Evolutionary conservation across 2,329 filamentous ascomycete genomes (phyloP).

Genomic region (Diplodia intermedia): DNA sequence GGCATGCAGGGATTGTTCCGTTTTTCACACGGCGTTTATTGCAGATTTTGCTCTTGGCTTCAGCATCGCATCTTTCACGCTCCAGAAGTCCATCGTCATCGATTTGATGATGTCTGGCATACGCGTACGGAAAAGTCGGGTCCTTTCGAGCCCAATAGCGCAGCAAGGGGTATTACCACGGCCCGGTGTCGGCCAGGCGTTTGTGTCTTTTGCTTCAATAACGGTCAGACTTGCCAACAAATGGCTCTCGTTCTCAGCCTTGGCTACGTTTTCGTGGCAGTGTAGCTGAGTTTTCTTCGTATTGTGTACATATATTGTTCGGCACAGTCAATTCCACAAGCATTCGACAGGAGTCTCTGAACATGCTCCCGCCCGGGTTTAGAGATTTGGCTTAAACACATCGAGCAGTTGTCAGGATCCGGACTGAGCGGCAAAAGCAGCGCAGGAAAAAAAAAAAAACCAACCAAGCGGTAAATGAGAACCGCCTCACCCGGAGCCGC

Average conservation of each 20-base stretch:
- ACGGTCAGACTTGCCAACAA: neutral
- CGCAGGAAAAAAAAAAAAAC: neutral
- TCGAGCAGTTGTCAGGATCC: too few species aligned
- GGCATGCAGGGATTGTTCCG: neutral
- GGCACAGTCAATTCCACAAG: neutral
- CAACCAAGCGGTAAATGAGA: too few species aligned
- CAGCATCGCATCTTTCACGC: neutral
- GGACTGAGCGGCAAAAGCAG: neutral
- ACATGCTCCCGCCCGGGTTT: too few species aligned
- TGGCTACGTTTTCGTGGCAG: neutral
- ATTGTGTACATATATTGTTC: slow-evolving; percentile 15
- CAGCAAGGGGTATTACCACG: neutral
- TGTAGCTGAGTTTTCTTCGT: neutral
- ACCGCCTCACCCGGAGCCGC: too few species aligned
- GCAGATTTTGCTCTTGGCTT: neutral
- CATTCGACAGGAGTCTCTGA: neutral
- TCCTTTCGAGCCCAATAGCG: neutral
- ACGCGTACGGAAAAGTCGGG: neutral
- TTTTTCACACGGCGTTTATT: slow-evolving; percentile 9
- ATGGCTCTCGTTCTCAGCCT: neutral
- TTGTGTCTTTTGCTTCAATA: neutral
- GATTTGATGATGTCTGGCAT: neutral
- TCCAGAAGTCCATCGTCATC: slow-evolving; percentile 1
- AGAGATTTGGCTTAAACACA: too few species aligned
- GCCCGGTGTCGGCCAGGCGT: neutral